A percentile compares a stretch with the other conserved stretches of the same genome.
Conservation (phyloP, 192 early-diverging fungal species). For the Dispira simplex region DNA sequence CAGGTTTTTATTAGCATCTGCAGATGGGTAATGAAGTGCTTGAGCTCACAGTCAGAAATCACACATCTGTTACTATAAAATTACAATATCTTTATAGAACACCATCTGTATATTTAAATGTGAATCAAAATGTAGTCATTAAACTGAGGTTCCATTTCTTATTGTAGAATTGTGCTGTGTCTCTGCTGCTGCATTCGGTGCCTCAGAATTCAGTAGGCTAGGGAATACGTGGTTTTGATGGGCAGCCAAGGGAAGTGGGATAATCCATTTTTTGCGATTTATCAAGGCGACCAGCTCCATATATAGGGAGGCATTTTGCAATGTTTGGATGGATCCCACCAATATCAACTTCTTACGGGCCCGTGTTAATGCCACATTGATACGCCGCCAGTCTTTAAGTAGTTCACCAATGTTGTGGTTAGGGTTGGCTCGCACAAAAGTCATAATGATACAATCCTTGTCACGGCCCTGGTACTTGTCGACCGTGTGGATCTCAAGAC, state of each 20-base stretch:
- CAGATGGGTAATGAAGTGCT: no score
- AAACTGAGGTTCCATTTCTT: no score
- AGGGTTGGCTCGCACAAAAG: constrained; percentile 71
- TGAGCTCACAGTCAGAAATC: no score
- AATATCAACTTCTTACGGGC: constrained; percentile 80
- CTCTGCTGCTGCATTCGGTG: no score
- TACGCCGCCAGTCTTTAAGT: constrained; percentile 75
- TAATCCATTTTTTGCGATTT: constrained; percentile 20
- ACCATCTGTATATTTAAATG: no score
- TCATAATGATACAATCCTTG: constrained; percentile 80
- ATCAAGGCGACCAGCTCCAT: constrained; percentile 33
- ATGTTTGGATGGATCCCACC: constrained; percentile 64
- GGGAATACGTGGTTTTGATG: neutral
- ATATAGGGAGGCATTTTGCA: constrained; percentile 38
- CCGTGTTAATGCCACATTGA: constrained; percentile 91
- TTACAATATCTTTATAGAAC: no score
- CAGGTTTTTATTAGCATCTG: no score
- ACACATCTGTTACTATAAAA: no score
- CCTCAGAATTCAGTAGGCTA: neutral
- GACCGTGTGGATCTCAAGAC: constrained; percentile 70
- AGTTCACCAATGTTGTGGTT: constrained; percentile 65
- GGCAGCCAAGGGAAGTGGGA: neutral
- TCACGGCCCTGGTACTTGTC: constrained; percentile 93
- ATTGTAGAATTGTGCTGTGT: no score
- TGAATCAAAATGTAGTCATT: no score